Evolutionary conservation across 106 monocot species (phyloP).

Genomic region (Xerophyta viscosa): DNA sequence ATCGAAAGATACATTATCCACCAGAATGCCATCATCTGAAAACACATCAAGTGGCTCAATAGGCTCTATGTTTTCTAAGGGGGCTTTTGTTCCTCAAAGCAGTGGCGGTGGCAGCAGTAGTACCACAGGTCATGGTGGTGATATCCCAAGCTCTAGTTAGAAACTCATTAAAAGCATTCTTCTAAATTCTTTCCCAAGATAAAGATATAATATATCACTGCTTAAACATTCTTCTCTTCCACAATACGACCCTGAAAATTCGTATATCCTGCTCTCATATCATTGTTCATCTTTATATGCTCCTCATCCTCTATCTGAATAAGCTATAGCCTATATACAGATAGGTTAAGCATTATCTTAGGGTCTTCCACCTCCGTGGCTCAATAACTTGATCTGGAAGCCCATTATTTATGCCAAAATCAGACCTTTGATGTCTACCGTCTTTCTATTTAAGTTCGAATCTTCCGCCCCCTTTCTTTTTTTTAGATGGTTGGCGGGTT

Average conservation of each 20-base stretch:
- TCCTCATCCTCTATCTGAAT: background rate
- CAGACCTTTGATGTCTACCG: background rate
- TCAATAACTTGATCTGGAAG: constrained; percentile 1
- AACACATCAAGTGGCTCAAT: constrained; percentile 29
- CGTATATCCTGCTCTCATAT: background rate
- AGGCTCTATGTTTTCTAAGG: constrained; percentile 33
- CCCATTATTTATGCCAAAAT: background rate
- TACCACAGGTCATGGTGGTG: constrained; percentile 15
- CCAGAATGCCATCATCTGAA: constrained; percentile 16
- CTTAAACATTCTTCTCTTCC: constrained; percentile 5
- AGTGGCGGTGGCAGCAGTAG: constrained; percentile 24
- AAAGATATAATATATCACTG: background rate
- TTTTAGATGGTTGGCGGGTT: background rate
- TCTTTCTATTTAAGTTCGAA: too few species aligned
- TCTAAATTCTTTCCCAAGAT: constrained; percentile 1
- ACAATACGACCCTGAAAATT: background rate
- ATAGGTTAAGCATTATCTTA: background rate
- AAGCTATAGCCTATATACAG: constrained; percentile 10
- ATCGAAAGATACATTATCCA: constrained; percentile 29
- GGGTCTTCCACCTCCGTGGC: constrained; percentile 1
- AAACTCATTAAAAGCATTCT: background rate
- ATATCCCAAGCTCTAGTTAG: constrained; percentile 12
- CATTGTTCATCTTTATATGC: constrained; percentile 1
- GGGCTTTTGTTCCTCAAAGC: constrained; percentile 15
- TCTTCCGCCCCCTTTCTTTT: background rate